Base-by-base conservation (phyloP, 176 grass and related monocot genomes). In the Saccharum officinarum region DNA sequence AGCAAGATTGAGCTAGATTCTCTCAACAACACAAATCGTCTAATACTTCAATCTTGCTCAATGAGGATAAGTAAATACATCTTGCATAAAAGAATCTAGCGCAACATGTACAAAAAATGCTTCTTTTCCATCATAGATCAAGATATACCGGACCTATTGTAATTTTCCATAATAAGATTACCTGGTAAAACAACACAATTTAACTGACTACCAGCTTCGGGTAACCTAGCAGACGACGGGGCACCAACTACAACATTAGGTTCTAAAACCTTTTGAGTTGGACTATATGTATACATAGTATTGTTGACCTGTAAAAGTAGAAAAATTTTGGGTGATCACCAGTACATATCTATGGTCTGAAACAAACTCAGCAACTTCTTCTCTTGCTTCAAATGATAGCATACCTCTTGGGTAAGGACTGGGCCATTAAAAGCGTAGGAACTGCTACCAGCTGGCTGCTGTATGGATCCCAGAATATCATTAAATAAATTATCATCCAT, bases 261-360 rank as follows among this genome's bases (percentile, higher is more conserved):
- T 86, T 88, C 80, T 88, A 80, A 67, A 87, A 88, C 85, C 82
- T 90, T 87, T 82, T 89, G 79, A 80, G 85, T 78, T 80, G 82
- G 77, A 86, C 77, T 78, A 85, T 86, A 84, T 77, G 83, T 50
- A 88, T 78, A 81, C 83, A 79, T 89, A 37, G 78, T 84, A 90
- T 87, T 92, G 87, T 95, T 85, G 80, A 91, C 91, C 96, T 98
- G 87, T 90, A 94, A 87, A 88, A 82, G 86, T 86, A 71, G 44
- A 85, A 88, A 52, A 54, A 85, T n/a, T 85, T 31, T 84, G 49
- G 60, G 82, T 88, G 63, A 86, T 84, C 68, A 73, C 76, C 37
- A 71, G 77, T 86, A 44, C 20, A 80, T 45, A 85, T 86, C 63
- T 38, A 79, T 77, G 33, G n/a, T 81, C 61, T 81, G 70, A 77